These are phyloP conservation scores for Hyphodiscus hymeniophilus DNA, from an alignment of 495 filamentous ascomycete species.

Conservation along the genomic window DNA sequence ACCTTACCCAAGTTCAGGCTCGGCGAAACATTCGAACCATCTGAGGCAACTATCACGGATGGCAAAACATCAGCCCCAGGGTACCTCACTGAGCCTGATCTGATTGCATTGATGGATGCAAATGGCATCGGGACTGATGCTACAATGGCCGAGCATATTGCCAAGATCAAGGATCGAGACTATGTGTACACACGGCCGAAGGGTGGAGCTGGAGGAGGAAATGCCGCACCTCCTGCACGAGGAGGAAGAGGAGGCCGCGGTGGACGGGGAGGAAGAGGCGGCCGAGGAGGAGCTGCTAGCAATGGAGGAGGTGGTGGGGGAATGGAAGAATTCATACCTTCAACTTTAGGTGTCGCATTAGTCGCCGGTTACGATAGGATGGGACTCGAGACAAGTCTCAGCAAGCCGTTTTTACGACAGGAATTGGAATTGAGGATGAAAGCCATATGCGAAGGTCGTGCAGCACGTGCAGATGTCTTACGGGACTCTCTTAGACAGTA, in stretches of 20 bases:
- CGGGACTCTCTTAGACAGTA: constrained; percentile 78
- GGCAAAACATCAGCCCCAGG: constrained; percentile 77
- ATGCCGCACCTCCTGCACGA: constrained; percentile 26
- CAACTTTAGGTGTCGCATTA: constrained; percentile 78
- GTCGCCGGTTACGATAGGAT: constrained; percentile 91
- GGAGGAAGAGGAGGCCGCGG: constrained; percentile 35
- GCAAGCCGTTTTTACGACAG: constrained; percentile 95
- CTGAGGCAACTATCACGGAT: constrained; percentile 79
- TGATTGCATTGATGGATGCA: constrained; percentile 97
- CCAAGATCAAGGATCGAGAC: constrained; percentile 81
- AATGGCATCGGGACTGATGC: constrained; percentile 98
- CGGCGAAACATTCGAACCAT: constrained; percentile 78
- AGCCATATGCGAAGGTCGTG: constrained; percentile 84
- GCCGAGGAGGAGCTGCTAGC: constrained; percentile 48
- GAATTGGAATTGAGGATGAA: constrained; percentile 96
- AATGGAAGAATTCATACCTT: constrained; percentile 83
- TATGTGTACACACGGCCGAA: constrained; percentile 67
- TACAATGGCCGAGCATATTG: constrained; percentile 97
- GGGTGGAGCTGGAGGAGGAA: constrained; percentile 26
- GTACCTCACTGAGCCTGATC: constrained; percentile 89
- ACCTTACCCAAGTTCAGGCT: constrained; percentile 69
- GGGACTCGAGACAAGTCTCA: constrained; percentile 79
- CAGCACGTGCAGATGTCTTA: constrained; percentile 63
- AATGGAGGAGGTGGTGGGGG: constrained; percentile 41
- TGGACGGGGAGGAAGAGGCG: constrained; percentile 38